Percentiles rank a stretch among this genome's conserved stretches.
phyloP scores from a whole-genome alignment of 768 basidiomycete genomes.

The Kwoniella sp. region DNA sequence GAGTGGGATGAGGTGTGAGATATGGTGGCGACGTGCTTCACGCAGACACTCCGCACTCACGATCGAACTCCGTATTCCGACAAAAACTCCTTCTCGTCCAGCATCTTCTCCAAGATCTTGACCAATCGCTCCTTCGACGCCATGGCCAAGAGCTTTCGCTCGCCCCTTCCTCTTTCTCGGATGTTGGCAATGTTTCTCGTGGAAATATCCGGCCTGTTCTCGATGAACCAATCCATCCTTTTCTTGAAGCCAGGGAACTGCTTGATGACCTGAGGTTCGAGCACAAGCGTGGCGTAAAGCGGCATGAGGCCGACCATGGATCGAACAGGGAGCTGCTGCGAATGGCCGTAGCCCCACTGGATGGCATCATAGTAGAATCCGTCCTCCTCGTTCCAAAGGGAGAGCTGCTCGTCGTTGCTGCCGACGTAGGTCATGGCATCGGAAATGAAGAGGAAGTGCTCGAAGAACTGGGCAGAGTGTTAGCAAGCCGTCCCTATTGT shows the following conservation, averaged over 20 bases:
- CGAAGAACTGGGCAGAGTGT: constrained; percentile 37
- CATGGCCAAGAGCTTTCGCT: constrained; percentile 81
- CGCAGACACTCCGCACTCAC: constrained; percentile 54
- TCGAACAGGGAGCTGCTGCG: constrained; percentile 87
- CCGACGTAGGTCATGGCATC: constrained; percentile 94
- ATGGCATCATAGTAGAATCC: constrained; percentile 99
- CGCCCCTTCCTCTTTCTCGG: constrained; percentile 73
- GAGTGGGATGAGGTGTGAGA: background rate
- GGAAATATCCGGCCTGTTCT: constrained; percentile 82
- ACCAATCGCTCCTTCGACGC: constrained; percentile 86
- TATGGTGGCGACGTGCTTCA: background rate
- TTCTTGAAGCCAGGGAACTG: constrained; percentile 98
- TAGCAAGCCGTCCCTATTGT: background rate
- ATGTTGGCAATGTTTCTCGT: constrained; percentile 94
- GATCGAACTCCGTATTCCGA: constrained; percentile 94
- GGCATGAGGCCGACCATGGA: constrained; percentile 97
- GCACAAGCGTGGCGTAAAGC: constrained; percentile 85
- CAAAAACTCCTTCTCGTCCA: constrained; percentile 94
- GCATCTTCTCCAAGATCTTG: constrained; percentile 88
- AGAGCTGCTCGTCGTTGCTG: constrained; percentile 66
- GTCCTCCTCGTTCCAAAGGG: constrained; percentile 92
- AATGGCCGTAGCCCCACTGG: constrained; percentile 70
- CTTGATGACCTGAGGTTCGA: constrained; percentile 83
- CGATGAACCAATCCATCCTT: constrained; percentile 96
- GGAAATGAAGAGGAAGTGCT: constrained; percentile 97